Evolutionary conservation across 164 flowering plant species (phyloP).

Genomic region (Magnolia changhungtana): DNA sequence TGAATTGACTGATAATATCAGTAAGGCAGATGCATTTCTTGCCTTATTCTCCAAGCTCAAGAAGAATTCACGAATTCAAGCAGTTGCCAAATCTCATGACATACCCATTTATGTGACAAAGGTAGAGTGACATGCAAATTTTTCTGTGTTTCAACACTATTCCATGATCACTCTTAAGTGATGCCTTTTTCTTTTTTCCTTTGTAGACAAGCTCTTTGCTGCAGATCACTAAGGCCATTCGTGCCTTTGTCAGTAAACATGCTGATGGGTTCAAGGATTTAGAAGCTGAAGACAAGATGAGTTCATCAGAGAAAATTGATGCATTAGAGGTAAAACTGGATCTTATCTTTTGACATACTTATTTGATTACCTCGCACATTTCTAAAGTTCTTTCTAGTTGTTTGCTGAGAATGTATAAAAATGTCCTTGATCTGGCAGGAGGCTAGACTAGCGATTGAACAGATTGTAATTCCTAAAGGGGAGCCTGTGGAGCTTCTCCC

Average conservation of each 20-base stretch:
- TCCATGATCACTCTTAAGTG: not conserved
- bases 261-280: slow-evolving; percentile 36
- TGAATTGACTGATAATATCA: slow-evolving; percentile 73
- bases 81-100: slow-evolving; percentile 65
- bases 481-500: slow-evolving; percentile 83
- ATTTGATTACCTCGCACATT: not conserved
- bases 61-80: slow-evolving; percentile 78
- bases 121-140: slow-evolving; percentile 36
- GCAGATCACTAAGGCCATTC: slow-evolving; percentile 63
- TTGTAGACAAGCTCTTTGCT: slow-evolving; percentile 69
- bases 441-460: slow-evolving; percentile 80
- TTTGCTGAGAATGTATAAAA: not conserved
- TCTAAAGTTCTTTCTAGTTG: not conserved
- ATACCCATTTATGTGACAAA: slow-evolving; percentile 71
- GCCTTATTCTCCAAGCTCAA: slow-evolving; percentile 83
- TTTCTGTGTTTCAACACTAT: not conserved
- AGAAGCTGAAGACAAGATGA: slow-evolving; percentile 37
- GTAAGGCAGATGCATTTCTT: slow-evolving; percentile 83
- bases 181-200: slow-evolving; percentile 4
- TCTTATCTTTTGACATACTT: not conserved
- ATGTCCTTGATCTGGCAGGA: slow-evolving; percentile 45
- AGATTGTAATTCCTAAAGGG: slow-evolving; percentile 71
- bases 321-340: slow-evolving; percentile 70
- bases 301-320: slow-evolving; percentile 61
- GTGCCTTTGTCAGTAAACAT: slow-evolving; percentile 46